Conservation (phyloP, 805 yeast genomes). For the Barnettozyma populi region DNA sequence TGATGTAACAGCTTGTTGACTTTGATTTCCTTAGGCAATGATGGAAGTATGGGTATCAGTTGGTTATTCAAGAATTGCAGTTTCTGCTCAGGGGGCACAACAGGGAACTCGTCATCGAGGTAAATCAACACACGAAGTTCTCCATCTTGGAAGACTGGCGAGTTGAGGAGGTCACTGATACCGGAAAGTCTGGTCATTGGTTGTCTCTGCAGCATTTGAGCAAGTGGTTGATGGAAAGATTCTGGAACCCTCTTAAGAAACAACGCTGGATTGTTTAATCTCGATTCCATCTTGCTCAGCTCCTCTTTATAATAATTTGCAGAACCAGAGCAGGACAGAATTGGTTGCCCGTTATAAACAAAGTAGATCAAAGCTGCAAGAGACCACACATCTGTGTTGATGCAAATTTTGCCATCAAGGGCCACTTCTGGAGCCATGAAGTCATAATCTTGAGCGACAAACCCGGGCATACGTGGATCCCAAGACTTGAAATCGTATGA, state of each 20-base stretch:
- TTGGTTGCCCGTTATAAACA: constrained; percentile 43
- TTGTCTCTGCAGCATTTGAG: constrained; percentile 49
- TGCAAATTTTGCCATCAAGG: constrained; percentile 54
- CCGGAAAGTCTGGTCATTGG: constrained; percentile 50
- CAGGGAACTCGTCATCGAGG: constrained; percentile 11
- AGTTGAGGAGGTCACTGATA: constrained; percentile 61
- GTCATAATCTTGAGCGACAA: constrained; percentile 64
- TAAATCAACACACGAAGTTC: constrained; percentile 8
- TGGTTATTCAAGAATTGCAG: constrained; percentile 4
- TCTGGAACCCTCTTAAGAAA: constrained; percentile 57
- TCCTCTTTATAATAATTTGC: constrained; percentile 57
- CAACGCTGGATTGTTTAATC: constrained; percentile 33
- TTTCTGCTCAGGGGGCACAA: constrained; percentile 5
- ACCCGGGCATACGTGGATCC: constrained; percentile 70
- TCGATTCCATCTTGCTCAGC: constrained; percentile 41
- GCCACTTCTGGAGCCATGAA: constrained; percentile 84
- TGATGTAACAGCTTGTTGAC: constrained; percentile 68
- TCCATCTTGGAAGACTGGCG: constrained; percentile 6
- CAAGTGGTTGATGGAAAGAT: constrained; percentile 40
- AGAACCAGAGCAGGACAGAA: constrained; percentile 49
- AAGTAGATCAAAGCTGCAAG: constrained; percentile 72
- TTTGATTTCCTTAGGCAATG: constrained; percentile 8
- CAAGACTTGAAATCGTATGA: constrained; percentile 65
- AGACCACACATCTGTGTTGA: constrained; percentile 78
- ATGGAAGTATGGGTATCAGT: constrained; percentile 7